Percentiles rank a stretch among this genome's conserved stretches.
Evolutionary conservation across 148 eudicot genomes (phyloP).

Genomic region (Camellia lanceoleosa): DNA sequence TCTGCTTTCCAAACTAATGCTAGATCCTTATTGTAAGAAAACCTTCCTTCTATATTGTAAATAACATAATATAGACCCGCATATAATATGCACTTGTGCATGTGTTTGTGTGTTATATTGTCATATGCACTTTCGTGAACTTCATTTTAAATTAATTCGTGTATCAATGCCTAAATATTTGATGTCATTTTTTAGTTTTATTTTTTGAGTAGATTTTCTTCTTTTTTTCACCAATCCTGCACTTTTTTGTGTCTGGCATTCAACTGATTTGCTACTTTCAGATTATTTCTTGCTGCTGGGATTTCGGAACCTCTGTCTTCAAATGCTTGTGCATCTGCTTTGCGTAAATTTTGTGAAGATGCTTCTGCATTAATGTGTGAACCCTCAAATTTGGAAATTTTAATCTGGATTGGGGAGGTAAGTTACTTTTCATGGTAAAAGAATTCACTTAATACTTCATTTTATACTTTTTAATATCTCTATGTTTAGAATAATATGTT

Average conservation of each 20-base stretch:
- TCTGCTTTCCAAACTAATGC: conserved; percentile 55
- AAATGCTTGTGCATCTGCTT: conserved; percentile 78
- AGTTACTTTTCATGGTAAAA: conserved; percentile 15
- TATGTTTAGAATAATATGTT: neutral
- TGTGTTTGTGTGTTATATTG: neutral
- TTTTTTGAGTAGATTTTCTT: neutral
- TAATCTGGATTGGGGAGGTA: conserved; percentile 97
- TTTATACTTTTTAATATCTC: neutral
- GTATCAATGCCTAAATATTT: neutral
- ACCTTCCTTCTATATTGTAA: conserved; percentile 11
- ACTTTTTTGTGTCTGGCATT: neutral
- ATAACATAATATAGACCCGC: conserved; percentile 3
- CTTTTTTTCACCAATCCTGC: neutral
- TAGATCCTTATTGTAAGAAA: conserved; percentile 75
- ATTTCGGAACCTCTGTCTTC: conserved; percentile 71
- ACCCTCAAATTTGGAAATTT: conserved; percentile 74
- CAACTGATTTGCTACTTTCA: conserved; percentile 44
- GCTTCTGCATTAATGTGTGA: conserved; percentile 56
- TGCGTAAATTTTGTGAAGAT: conserved; percentile 94
- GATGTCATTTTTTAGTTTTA: neutral
- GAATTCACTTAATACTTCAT: neutral
- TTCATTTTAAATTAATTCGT: neutral
- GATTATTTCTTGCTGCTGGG: conserved; percentile 90
- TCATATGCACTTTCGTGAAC: neutral
- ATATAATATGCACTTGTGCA: neutral